phyloP scores from a whole-genome alignment of 208 protist species.

The Trichomonas vaginalis region DNA sequence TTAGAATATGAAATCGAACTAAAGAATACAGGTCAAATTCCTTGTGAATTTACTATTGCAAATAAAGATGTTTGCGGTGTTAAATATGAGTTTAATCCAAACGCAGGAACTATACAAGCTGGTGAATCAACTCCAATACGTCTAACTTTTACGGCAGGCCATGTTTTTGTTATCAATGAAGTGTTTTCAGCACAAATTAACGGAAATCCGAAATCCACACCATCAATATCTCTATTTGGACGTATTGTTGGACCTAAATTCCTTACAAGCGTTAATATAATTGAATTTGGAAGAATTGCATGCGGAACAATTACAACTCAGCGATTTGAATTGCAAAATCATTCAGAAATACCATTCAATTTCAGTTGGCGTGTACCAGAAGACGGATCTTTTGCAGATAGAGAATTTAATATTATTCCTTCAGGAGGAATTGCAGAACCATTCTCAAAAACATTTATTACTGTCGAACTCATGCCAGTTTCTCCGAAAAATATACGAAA shows the following conservation, averaged over 20 bases:
- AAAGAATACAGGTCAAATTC: not conserved
- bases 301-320: not conserved
- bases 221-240: not conserved
- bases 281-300: not conserved
- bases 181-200: not conserved
- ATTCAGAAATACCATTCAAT: not conserved
- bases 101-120: not conserved
- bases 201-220: not conserved
- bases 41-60: not conserved
- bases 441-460: not conserved
- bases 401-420: not conserved
- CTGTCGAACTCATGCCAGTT: not conserved
- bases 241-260: not conserved
- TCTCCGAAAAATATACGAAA: not conserved
- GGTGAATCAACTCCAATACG: not conserved
- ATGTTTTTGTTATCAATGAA: not conserved
- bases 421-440: not conserved
- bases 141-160: not conserved
- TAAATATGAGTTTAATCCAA: not conserved
- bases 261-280: not conserved
- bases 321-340: not conserved
- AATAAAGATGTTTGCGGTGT: not conserved
- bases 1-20: not conserved
- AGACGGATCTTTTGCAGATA: not conserved
- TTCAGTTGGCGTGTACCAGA: not conserved